A percentile compares a stretch with the other conserved stretches of the same genome.
phyloP scores from a whole-genome alignment of 495 filamentous ascomycete genomes.

The Neurospora tetrasperma region DNA sequence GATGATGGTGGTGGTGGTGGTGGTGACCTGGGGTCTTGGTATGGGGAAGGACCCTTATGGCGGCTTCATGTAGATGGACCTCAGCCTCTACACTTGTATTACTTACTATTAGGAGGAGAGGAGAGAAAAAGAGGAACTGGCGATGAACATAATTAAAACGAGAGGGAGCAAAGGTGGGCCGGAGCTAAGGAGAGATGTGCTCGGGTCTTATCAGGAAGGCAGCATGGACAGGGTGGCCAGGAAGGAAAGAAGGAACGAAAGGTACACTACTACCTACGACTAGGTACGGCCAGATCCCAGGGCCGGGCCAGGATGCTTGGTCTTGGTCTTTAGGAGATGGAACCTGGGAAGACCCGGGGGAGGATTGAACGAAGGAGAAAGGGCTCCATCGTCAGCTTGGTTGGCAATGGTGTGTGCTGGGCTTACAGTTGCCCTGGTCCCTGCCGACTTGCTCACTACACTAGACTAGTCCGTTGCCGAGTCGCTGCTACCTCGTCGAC shows the following conservation, averaged over 20 bases:
- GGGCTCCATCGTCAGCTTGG: not conserved
- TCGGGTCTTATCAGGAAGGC: slow-evolving; percentile 1
- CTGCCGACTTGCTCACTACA: not conserved
- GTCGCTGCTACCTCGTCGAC: not conserved
- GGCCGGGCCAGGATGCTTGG: not conserved
- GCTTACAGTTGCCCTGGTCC: slow-evolving; percentile 1
- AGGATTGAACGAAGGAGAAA: not conserved
- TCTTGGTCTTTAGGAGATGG: not conserved
- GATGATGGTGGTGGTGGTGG: slow-evolving; percentile 2
- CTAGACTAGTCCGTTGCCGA: not conserved
- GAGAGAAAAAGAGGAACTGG: slow-evolving; percentile 1
- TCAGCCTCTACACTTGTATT: slow-evolving; percentile 8
- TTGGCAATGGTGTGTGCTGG: not conserved
- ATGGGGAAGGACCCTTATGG: slow-evolving; percentile 8
- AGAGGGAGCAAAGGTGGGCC: not conserved
- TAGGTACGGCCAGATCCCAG: not conserved
- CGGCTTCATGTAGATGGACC: slow-evolving; percentile 17
- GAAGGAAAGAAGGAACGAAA: not conserved
- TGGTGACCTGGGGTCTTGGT: slow-evolving; percentile 12
- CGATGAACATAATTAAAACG: slow-evolving; percentile 2
- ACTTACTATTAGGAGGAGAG: slow-evolving; percentile 1
- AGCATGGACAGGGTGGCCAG: not conserved
- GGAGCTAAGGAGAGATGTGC: not conserved
- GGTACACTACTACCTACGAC: not conserved
- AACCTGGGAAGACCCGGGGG: not conserved